Base-by-base conservation (phyloP, 345 rosid species). In the Gossypium australe region DNA sequence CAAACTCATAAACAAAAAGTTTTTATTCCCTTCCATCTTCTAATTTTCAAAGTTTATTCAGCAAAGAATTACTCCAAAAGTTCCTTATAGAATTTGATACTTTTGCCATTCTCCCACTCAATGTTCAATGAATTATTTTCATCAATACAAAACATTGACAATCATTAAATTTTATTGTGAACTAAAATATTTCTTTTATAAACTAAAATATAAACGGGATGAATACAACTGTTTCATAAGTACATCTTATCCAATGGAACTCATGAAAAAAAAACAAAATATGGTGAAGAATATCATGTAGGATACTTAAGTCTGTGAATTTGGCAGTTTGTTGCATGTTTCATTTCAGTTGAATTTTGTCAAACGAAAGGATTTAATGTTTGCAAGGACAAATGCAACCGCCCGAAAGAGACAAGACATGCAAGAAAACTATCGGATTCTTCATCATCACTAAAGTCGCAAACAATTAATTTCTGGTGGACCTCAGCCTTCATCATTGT, bases 381-480 rank as follows among this genome's bases (percentile, higher is more conserved):
- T 53, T 71, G 11, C 8, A 17, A 11, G 25, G 41, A 45, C 9
- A 29, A 16, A 56, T 55, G 53, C 60, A 79, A 63, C 78, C 24
- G 41, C 75, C 72, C 0, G 66, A 70, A 44, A 47, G 75, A 63
- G 76, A 79, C 67, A 16, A 63, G 76, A 79, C 55, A 22, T 41
- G 64, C 17, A 34, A 70, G 60, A 29, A 53, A 18, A 53, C 18
- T 47, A 41, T 20, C 6, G n/a, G 5, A 25, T 25, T 1, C 56
- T 13, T 1, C 56, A 14, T 56, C 38, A n/a, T 45, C 10, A 24
- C 52, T 12, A 13, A n/a, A 14, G 45, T 41, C 11, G 13, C 17
- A 12, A 16, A 53, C 71, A 69, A 24, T 55, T 25, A 9, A 58
- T 51, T 47, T 2, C 62, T 48, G 16, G 70, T 41, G 77, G 77